Percentiles rank a stretch among this genome's conserved stretches.
phyloP scores from a whole-genome alignment of 768 basidiomycete genomes.

The Pisolithus orientalis region DNA sequence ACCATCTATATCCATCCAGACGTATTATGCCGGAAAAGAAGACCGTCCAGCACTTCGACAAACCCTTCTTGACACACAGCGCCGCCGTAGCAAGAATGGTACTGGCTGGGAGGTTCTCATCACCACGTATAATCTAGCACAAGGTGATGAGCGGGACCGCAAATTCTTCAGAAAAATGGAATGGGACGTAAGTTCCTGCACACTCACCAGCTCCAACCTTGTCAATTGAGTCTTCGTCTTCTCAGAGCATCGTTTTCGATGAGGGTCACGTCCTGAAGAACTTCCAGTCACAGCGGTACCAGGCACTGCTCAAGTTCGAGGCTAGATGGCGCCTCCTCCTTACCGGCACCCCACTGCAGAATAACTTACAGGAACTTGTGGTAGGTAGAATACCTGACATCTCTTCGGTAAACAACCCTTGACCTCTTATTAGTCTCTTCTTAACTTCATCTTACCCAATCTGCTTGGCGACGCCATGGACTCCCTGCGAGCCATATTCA shows the following conservation, averaged over 20 bases:
- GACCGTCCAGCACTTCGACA: constrained; percentile 72
- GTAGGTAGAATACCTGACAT: constrained; percentile 38
- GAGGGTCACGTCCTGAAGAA: constrained; percentile 98
- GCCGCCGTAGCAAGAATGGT: constrained; percentile 38
- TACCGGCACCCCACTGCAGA: constrained; percentile 93
- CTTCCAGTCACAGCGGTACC: constrained; percentile 94
- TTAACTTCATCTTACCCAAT: constrained; percentile 95
- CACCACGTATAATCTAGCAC: constrained; percentile 93
- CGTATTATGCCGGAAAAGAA: constrained; percentile 91
- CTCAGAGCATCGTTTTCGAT: constrained; percentile 87
- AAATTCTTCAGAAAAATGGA: constrained; percentile 88
- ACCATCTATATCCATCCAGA: constrained; percentile 76
- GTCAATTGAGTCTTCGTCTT: constrained; percentile 1
- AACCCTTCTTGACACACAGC: constrained; percentile 58
- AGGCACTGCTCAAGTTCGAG: constrained; percentile 76
- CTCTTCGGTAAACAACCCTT: constrained; percentile 2
- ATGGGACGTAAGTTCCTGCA: constrained; percentile 73
- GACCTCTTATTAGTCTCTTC: constrained; percentile 61
- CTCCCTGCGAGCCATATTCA: constrained; percentile 90
- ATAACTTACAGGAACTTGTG: constrained; percentile 85
- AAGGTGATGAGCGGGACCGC: constrained; percentile 79
- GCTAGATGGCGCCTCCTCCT: constrained; percentile 88
- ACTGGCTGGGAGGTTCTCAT: constrained; percentile 89
- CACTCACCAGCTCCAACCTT: background rate
- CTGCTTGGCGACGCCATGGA: constrained; percentile 76